Conservation (phyloP, 257 asterid species). For the Primulina huaijiensis region DNA sequence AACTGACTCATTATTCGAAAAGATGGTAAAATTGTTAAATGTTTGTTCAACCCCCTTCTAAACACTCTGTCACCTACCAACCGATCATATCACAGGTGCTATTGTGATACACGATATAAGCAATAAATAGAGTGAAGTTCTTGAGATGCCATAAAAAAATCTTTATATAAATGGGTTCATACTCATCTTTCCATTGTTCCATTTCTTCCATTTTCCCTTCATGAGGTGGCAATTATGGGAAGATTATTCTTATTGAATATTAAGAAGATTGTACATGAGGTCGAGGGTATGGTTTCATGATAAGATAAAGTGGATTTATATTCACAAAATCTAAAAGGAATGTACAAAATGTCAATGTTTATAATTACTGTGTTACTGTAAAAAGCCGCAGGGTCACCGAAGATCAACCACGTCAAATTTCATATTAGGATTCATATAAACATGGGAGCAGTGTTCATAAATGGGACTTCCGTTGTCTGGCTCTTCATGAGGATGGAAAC, state of each 20-base stretch:
- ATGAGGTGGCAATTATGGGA: too few species aligned
- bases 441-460: slow-evolving; percentile 90
- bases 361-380: slow-evolving; percentile 29
- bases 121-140: neutral
- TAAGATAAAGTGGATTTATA: slow-evolving; percentile 6
- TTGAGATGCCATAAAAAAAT: neutral
- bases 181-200: too few species aligned
- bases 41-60: too few species aligned
- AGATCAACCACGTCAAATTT: slow-evolving; percentile 88
- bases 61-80: too few species aligned
- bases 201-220: too few species aligned
- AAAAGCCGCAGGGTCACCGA: slow-evolving; percentile 39
- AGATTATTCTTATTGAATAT: too few species aligned
- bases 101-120: neutral
- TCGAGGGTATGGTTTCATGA: too few species aligned
- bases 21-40: too few species aligned
- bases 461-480: slow-evolving; percentile 87
- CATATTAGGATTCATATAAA: slow-evolving; percentile 64
- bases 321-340: slow-evolving; percentile 26
- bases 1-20: too few species aligned
- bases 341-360: slow-evolving; percentile 19
- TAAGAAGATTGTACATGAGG: too few species aligned
- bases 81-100: too few species aligned
- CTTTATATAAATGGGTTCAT: too few species aligned
- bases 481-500: slow-evolving; percentile 96